Evolutionary conservation across 2,329 filamentous ascomycete genomes (phyloP), one percentile per base, ranked within the genome.

Genomic region (Colletotrichum camelliae): DNA sequence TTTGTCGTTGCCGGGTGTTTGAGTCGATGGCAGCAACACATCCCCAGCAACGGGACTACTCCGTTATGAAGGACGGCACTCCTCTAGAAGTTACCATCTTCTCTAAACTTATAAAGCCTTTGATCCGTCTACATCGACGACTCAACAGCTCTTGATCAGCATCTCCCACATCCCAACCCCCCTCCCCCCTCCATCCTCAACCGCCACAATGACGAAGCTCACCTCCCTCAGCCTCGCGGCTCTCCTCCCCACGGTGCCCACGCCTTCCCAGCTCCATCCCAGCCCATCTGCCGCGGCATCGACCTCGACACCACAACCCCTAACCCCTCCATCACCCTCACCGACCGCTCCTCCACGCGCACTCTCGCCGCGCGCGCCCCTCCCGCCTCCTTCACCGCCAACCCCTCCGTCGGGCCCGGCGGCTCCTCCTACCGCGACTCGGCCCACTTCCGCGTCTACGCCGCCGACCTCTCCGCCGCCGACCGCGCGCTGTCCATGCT

Each of bases 371-470:
- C 67, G 3, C 39, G 58, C 2, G 58, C 58, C 15, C 68, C 68
- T 7, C 68, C 58, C 3, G 37, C 39, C 37, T 55, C 68, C 21
- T 64, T 70, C 58, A 70, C 68, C 13, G 68, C 68, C 15, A 70
- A 64, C 21, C 37, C 57, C 16, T 1, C 13, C 39, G 52, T 70
- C 61, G 83, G 83, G 68, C 80, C 82, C 12, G 83, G 82, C 7
- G 83, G 83, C 69, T 79, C 75, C 69, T 76, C 57, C 57, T 84
- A 80, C 61, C 78, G 79, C 43, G 82, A 84, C 65, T 84, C 83
- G 2, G 79, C 81, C 0, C 85, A 86, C 76, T 87, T 87, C 80
- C 85, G 85, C 18, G 79, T 86, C 62, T 86, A 85, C 64, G 80
- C 79, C 21, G 79, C 79, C 13, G 77, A 78, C 9, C 62, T 77